A percentile compares a stretch with the other conserved stretches of the same genome.
Conservation (phyloP, 257 asterid species). For the Linaria vulgaris region DNA sequence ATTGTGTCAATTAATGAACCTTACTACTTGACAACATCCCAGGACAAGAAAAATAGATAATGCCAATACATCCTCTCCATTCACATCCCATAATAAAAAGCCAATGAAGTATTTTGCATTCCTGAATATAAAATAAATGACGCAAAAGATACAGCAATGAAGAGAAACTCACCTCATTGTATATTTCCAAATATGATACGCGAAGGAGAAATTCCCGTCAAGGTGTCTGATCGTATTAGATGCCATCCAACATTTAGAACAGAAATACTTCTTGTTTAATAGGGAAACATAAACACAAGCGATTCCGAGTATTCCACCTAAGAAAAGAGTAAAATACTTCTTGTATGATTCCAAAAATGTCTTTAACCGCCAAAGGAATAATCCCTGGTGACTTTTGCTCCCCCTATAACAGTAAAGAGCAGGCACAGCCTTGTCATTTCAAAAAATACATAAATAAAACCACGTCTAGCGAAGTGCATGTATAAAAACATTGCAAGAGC, state of each 20-base stretch:
- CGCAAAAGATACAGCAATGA: constrained; percentile 8
- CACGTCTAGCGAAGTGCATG: constrained; percentile 7
- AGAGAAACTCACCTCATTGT: constrained; percentile 67
- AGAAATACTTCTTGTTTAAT: constrained; percentile 16
- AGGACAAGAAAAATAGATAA: neutral
- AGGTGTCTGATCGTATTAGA: constrained; percentile 58
- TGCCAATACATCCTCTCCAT: neutral
- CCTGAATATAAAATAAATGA: neutral
- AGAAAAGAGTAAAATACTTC: no score
- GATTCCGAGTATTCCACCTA: constrained; percentile 12
- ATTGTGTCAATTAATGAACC: neutral
- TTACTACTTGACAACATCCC: constrained; percentile 6
- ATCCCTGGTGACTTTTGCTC: constrained; percentile 93
- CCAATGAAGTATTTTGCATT: neutral
- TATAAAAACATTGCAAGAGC: neutral
- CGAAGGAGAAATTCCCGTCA: constrained; percentile 84
- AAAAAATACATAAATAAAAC: neutral
- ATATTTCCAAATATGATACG: constrained; percentile 82
- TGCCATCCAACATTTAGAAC: constrained; percentile 22
- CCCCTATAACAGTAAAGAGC: constrained; percentile 49
- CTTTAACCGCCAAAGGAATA: constrained; percentile 78
- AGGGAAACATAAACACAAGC: constrained; percentile 20
- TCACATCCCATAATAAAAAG: neutral
- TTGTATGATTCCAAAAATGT: constrained; percentile 84
- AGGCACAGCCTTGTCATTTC: constrained; percentile 12